A percentile compares a stretch with the other conserved stretches of the same genome.
These are phyloP conservation scores for Pouteria glomerata DNA, from an alignment of 148 eudicot genomes.

Conservation along the genomic window DNA sequence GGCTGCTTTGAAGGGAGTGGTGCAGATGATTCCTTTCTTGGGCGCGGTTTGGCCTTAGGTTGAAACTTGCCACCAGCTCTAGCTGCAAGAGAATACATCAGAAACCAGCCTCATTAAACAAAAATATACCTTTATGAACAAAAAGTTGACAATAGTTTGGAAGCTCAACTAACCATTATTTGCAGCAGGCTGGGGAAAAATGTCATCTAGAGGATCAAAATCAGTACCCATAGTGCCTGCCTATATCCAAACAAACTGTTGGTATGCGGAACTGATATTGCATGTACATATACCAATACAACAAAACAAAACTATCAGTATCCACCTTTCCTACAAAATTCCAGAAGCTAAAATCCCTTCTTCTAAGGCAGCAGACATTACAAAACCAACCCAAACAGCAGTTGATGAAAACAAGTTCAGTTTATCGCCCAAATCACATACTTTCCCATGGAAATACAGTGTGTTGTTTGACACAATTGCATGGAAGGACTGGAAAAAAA, in stretches of 20 bases:
- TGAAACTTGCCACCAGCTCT: constrained; percentile 46
- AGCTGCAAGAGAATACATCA: constrained; percentile 24
- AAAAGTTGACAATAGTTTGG: neutral
- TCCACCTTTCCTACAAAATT: neutral
- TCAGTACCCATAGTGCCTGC: constrained; percentile 13
- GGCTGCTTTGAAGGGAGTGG: constrained; percentile 12
- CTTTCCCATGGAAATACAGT: no score
- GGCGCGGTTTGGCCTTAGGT: constrained; percentile 55
- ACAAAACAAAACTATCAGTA: neutral
- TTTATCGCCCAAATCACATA: no score
- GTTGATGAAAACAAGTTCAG: no score
- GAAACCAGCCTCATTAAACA: neutral
- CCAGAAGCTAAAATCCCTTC: neutral
- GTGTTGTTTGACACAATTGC: no score
- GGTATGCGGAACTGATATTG: neutral
- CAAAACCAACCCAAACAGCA: no score
- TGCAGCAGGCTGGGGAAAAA: constrained; percentile 1
- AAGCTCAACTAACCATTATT: constrained; percentile 3
- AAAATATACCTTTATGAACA: neutral
- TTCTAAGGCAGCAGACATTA: no score
- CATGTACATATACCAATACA: neutral
- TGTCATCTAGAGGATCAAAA: constrained; percentile 21
- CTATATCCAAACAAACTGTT: neutral
- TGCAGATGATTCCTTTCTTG: constrained; percentile 23
- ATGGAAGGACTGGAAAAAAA: no score